Percentiles rank a stretch among this genome's conserved stretches.
Evolutionary conservation across 192 early-diverging fungal genomes (phyloP).

Genomic region (Backusella sp.): DNA sequence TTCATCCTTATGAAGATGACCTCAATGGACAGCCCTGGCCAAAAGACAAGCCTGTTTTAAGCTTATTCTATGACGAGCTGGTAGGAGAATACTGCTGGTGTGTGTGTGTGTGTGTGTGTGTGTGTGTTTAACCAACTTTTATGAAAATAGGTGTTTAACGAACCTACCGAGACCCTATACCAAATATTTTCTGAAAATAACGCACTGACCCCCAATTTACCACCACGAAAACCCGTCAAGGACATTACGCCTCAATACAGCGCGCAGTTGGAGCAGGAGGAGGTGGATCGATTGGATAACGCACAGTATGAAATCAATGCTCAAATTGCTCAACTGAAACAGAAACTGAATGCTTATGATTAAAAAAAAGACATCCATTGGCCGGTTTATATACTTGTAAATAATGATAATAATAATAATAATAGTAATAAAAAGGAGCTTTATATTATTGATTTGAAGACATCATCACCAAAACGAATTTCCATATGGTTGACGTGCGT

Average conservation of each 20-base stretch:
- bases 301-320: constrained; percentile 35
- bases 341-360: constrained; percentile 22
- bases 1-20: constrained; percentile 86
- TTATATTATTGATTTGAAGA: neutral
- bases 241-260: constrained; percentile 30
- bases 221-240: constrained; percentile 30
- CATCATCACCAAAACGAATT: no score
- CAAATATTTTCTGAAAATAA: constrained; percentile 33
- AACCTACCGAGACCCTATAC: constrained; percentile 38
- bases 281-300: constrained; percentile 31
- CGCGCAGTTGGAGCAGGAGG: constrained; percentile 35
- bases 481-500: neutral
- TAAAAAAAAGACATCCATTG: neutral
- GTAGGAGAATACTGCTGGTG: no score
- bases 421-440: neutral
- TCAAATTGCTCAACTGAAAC: constrained; percentile 27
- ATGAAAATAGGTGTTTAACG: constrained; percentile 35
- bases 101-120: no score
- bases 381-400: neutral
- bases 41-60: constrained; percentile 65
- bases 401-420: neutral
- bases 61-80: constrained; percentile 66
- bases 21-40: constrained; percentile 50
- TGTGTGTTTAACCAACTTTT: neutral
- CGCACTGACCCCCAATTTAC: constrained; percentile 26